Evolutionary conservation across 768 basidiomycete species (phyloP).

Genomic region (Neoboletus brunneissimus): DNA sequence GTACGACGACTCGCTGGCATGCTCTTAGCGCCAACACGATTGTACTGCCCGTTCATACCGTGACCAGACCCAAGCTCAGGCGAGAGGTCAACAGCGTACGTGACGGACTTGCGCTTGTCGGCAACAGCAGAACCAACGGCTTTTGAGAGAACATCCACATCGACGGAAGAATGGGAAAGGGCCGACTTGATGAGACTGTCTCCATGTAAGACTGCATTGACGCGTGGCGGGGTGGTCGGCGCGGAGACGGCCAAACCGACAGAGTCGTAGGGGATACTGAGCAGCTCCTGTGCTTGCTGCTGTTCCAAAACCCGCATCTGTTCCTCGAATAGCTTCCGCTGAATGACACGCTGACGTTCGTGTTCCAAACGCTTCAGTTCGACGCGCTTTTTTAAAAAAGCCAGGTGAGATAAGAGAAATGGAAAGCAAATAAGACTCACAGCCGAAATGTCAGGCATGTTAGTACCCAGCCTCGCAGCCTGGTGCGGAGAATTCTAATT

Average conservation of each 20-base stretch:
- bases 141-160: constrained; percentile 61
- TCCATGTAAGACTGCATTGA: constrained; percentile 66
- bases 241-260: constrained; percentile 77
- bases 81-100: constrained; percentile 76
- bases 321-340: constrained; percentile 91
- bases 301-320: constrained; percentile 94
- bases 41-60: constrained; percentile 51
- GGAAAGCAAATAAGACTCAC: constrained; percentile 44
- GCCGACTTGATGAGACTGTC: constrained; percentile 45
- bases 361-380: constrained; percentile 85
- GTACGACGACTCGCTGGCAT: constrained; percentile 92
- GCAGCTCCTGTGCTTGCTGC: constrained; percentile 83
- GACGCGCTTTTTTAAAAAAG: constrained; percentile 55
- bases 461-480: constrained; percentile 83
- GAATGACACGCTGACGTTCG: constrained; percentile 82
- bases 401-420: constrained; percentile 3
- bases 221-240: constrained; percentile 82
- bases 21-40: constrained; percentile 79
- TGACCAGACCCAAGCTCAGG: constrained; percentile 56
- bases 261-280: constrained; percentile 69
- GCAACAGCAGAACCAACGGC: constrained; percentile 63
- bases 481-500: constrained; percentile 27
- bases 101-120: constrained; percentile 85
- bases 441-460: constrained; percentile 83
- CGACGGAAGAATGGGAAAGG: constrained; percentile 51